These are phyloP conservation scores for Pilasporangium apinafurcum DNA, from an alignment of 352 stramenopile species.

Conservation along the genomic window DNA sequence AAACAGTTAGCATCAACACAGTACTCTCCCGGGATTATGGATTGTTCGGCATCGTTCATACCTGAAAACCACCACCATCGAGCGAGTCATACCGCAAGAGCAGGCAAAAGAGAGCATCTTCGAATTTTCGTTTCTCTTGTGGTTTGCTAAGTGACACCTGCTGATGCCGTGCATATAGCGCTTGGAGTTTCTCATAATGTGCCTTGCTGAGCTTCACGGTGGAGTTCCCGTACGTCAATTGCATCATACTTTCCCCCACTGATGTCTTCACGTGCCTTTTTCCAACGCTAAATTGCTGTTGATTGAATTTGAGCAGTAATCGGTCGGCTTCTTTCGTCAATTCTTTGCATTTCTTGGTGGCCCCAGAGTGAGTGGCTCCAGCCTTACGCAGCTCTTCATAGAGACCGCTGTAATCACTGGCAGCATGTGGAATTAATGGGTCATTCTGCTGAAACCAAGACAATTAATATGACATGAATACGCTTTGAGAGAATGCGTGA, in stretches of 20 bases:
- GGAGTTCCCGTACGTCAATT: slow-evolving; percentile 57
- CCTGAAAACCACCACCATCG: slow-evolving; percentile 91
- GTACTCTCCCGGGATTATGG: no score
- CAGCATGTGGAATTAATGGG: slow-evolving; percentile 61
- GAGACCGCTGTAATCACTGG: slow-evolving; percentile 63
- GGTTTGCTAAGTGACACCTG: slow-evolving; percentile 7
- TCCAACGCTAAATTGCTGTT: slow-evolving; percentile 30
- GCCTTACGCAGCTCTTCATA: slow-evolving; percentile 70
- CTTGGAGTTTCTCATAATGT: slow-evolving; percentile 85
- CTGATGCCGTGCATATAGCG: slow-evolving; percentile 64
- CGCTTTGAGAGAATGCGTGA: background rate
- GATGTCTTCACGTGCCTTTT: slow-evolving; percentile 45
- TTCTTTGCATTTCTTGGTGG: slow-evolving; percentile 59
- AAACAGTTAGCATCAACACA: slow-evolving; percentile 2
- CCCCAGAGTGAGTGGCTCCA: slow-evolving; percentile 49
- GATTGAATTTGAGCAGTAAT: slow-evolving; percentile 41
- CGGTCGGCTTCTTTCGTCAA: slow-evolving; percentile 46
- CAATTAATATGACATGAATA: background rate
- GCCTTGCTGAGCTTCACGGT: slow-evolving; percentile 74
- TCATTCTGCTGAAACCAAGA: slow-evolving; percentile 20
- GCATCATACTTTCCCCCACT: slow-evolving; percentile 23
- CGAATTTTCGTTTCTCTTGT: slow-evolving; percentile 38
- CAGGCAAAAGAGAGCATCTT: slow-evolving; percentile 81
- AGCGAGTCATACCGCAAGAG: slow-evolving; percentile 91
- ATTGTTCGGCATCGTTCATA: no score